Base-by-base conservation (phyloP, 2,329 filamentous ascomycete genomes). In the Xylariaceae sp. region DNA sequence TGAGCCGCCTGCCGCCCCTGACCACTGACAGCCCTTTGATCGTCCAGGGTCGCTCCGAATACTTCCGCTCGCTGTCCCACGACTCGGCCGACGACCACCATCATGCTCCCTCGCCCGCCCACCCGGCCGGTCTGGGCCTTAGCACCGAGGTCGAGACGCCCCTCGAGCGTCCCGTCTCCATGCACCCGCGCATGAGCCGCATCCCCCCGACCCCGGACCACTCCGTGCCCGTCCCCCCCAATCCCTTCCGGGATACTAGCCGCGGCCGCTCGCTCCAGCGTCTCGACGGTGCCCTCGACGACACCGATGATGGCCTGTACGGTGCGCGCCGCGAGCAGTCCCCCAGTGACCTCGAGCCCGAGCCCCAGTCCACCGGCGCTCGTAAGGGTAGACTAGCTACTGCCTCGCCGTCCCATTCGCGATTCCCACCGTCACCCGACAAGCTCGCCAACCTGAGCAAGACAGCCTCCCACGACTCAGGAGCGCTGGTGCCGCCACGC, bases 1-100 rank as follows among this genome's bases (percentile, higher is more conserved):
- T 97, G 72, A 97, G 92, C 72, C 83, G 93, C 40, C 75, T 97
- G 41, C 90, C 92, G 3, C 90, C 91, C 6, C 76, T 92, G 53
- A 90, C 89, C 17, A 87, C 90, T 36, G 87, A 89, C 54, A 90
- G 90, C 63, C 91, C 93, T 48, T 77, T 97, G 53, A 73, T 90
- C 71, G 67, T 83, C 19, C 87, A 88, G 65, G 85, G 83, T 59
- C 83, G 90, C 57, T 88, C 89, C 3, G 89, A 87, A 16, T 96
- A 90, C 71, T 92, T 92, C 67, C 86, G 90, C 39, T 88, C 87
- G 48, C 72, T 87, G 61, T 90, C 86, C 39, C 76, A 83, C 48
- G 87, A 88, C 60, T 77, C 76, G 2, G 73, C 73, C 39, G 78
- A 78, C 3, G 80, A 82, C 45, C 71, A 75, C 17, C 71, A 71